These are phyloP conservation scores for Cerioporus squamosus DNA, from an alignment of 1,284 basidiomycete species.

Conservation along the genomic window DNA sequence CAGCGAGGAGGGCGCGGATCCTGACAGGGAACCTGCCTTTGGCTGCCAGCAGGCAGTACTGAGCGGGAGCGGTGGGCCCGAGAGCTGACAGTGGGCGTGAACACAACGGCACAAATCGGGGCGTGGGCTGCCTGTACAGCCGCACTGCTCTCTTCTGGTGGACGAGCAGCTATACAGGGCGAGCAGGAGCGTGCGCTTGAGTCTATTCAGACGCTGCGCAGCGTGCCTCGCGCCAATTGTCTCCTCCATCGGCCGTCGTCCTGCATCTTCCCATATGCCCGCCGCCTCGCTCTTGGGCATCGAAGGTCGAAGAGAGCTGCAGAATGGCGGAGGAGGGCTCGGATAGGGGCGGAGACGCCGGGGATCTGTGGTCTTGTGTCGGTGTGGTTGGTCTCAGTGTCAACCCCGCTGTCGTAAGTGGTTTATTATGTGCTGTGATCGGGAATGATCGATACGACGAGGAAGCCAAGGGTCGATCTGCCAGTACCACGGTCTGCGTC, in stretches of 20 bases:
- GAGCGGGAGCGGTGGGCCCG: background rate
- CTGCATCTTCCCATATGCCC: too few species aligned
- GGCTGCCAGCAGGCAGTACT: background rate
- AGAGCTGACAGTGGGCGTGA: background rate
- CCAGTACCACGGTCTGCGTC: background rate
- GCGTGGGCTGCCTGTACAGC: background rate
- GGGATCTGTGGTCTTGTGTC: background rate
- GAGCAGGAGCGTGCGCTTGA: background rate
- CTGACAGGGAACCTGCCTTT: background rate
- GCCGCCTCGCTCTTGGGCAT: too few species aligned
- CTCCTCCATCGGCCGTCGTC: too few species aligned
- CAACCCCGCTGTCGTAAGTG: conserved; percentile 1
- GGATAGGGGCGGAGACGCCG: background rate
- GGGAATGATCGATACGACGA: conserved; percentile 1
- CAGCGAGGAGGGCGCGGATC: background rate
- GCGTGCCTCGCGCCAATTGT: conserved; percentile 1
- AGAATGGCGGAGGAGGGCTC: background rate
- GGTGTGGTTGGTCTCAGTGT: background rate
- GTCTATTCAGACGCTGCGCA: conserved; percentile 2
- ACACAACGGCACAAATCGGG: background rate
- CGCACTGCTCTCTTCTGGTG: background rate
- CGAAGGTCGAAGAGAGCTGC: background rate
- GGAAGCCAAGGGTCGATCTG: conserved; percentile 1
- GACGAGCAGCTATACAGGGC: background rate
- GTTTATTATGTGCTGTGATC: conserved; percentile 2